Evolutionary conservation across 106 monocot genomes (phyloP).

Genomic region (Phalaenopsis aphrodite): DNA sequence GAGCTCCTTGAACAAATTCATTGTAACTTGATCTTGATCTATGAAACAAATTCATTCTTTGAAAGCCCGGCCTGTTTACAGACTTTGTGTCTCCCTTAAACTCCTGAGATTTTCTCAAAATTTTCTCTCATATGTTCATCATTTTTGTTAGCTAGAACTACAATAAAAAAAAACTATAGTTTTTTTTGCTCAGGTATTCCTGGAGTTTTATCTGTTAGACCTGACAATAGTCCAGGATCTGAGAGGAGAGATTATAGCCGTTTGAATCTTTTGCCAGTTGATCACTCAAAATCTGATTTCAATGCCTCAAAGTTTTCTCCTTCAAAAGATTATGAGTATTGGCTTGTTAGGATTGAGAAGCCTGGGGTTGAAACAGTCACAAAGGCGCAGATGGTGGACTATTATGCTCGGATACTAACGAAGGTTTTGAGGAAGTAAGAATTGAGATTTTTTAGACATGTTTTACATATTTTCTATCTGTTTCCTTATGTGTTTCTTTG

Average conservation of each 20-base stretch:
- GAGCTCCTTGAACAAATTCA: not conserved
- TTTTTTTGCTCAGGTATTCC: conserved; percentile 37
- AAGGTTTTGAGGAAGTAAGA: conserved; percentile 90
- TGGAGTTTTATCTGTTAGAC: conserved; percentile 54
- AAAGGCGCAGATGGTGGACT: conserved; percentile 86
- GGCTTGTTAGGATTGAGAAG: conserved; percentile 76
- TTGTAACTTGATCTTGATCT: not conserved
- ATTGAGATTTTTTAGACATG: not conserved
- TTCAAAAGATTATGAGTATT: conserved; percentile 29
- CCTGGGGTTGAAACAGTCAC: conserved; percentile 84
- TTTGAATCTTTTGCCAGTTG: conserved; percentile 9
- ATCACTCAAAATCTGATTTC: conserved; percentile 18
- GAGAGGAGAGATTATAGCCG: conserved; percentile 25
- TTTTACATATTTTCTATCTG: not conserved
- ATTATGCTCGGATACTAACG: conserved; percentile 58
- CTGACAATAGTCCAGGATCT: conserved; percentile 33
- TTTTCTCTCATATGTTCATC: not conserved
- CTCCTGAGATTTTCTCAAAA: not conserved
- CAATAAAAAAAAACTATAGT: too few relatives aligned
- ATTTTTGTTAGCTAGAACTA: not conserved
- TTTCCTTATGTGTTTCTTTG: not conserved
- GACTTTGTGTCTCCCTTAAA: too few relatives aligned
- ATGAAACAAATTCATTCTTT: not conserved
- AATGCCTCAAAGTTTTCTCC: conserved; percentile 21
- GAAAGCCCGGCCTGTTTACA: not conserved